These are phyloP conservation scores for Penicillium sp. DNA, from an alignment of 2,329 filamentous ascomycete species.

Conservation along the genomic window DNA sequence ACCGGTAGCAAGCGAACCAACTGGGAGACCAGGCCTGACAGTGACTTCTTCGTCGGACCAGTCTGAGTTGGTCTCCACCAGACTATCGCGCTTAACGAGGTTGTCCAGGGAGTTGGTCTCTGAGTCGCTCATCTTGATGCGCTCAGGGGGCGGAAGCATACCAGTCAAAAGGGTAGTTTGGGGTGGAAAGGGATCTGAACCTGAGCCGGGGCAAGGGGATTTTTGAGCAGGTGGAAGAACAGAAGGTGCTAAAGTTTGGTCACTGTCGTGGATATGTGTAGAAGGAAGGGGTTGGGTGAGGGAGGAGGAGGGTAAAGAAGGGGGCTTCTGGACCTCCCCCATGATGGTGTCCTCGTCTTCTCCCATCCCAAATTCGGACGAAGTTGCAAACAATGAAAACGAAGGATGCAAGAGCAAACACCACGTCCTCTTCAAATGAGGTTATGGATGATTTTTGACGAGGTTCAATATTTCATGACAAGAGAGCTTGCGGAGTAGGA, in stretches of 20 bases:
- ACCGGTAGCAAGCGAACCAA: slow-evolving; percentile 68
- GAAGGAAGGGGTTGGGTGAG: slow-evolving; percentile 25
- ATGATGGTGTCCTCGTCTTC: slow-evolving; percentile 50
- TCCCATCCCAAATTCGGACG: slow-evolving; percentile 32
- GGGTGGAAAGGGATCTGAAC: slow-evolving; percentile 18
- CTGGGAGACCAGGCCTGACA: slow-evolving; percentile 51
- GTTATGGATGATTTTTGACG: background rate
- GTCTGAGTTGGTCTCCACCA: slow-evolving; percentile 49
- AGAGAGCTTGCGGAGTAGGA: slow-evolving; percentile 10
- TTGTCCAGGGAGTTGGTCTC: slow-evolving; percentile 31
- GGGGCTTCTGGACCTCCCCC: slow-evolving; percentile 37
- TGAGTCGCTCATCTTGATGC: slow-evolving; percentile 36
- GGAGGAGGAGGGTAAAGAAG: slow-evolving; percentile 27
- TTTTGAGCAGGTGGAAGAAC: slow-evolving; percentile 17
- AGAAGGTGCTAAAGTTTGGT: slow-evolving; percentile 34
- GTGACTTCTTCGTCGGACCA: slow-evolving; percentile 47
- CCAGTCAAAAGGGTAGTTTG: slow-evolving; percentile 12
- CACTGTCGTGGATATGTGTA: slow-evolving; percentile 27
- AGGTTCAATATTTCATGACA: slow-evolving; percentile 25
- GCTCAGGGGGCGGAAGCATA: slow-evolving; percentile 31
- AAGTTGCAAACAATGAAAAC: slow-evolving; percentile 8
- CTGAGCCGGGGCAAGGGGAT: slow-evolving; percentile 23
- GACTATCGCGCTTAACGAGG: slow-evolving; percentile 38
- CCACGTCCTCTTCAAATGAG: slow-evolving; percentile 6
- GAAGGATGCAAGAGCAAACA: slow-evolving; percentile 9